Base-by-base conservation (phyloP, 2,329 filamentous ascomycete species). In the Paraphaeosphaeria sporulosa region DNA sequence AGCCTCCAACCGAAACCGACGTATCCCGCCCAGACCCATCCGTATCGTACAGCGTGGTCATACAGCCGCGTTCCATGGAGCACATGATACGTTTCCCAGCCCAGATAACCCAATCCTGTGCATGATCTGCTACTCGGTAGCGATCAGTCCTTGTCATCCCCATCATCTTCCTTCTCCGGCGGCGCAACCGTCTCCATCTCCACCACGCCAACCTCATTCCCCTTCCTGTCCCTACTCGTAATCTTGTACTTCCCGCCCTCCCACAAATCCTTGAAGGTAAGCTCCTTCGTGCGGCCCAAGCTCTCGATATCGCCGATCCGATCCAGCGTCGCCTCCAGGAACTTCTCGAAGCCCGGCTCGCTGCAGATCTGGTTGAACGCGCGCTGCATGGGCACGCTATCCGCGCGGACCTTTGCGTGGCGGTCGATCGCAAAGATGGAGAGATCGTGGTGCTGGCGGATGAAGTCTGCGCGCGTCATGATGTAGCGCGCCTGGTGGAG, bases 371-470 rank as follows among this genome's bases (percentile, higher is more conserved):
- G 88, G 59, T 88, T 86, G 79, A 99, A 96, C 0, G 95, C 95
- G 51, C 89, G 88, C 78, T 96, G 93, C 95, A 99, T 99, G 1
- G 95, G 95, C 27, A 99, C 94, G 1, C 90, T 94, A 76, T 96
- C 94, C 1, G 95, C 95, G 49, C 95, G 89, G 8, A 99, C 95
- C 76, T 91, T 90, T 17, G 94, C 93, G 43, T 86, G 85, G 59
- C 89, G 92, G 61, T 96, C 94, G 71, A 99, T 98, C 64, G 92
- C 95, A 80, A 98, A 97, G 60, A 99, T 87, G 75, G 98, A 98
- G 61, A 95, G 87, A 65, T 95, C 92, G 79, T 99, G 95, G 74
- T 98, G 94, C 61, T 89, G 85, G 67, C 95, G 89, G 71, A 98
- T 94, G 76, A 98, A 99, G 78, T 99, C 95, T 60, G 93, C 90